Percentiles rank a stretch among this genome's conserved stretches.
These are phyloP conservation scores for Edaphochlamys debaryana DNA, from an alignment of 139 green algal species.

Conservation along the genomic window DNA sequence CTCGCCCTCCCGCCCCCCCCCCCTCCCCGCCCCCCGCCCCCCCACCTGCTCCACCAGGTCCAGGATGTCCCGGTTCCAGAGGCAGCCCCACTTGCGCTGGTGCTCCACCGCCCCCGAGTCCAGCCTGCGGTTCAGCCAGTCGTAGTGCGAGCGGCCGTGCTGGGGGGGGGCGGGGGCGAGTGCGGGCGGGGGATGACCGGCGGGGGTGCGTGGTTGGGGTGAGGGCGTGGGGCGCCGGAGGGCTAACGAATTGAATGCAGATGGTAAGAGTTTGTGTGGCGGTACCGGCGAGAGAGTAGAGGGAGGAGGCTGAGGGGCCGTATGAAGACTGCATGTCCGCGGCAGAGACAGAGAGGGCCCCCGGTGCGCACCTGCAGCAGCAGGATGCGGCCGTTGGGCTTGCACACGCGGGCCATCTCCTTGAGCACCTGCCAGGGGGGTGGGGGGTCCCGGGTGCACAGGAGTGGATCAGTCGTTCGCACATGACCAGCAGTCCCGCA, in stretches of 20 bases:
- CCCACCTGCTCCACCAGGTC: not conserved
- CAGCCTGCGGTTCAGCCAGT: conserved; percentile 51
- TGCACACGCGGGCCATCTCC: conserved; percentile 49
- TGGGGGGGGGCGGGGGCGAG: not conserved
- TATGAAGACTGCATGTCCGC: no score
- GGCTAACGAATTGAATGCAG: no score
- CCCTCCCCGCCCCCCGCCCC: no score
- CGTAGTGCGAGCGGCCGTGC: conserved; percentile 46
- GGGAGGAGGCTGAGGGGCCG: no score
- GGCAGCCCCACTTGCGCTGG: conserved; percentile 79
- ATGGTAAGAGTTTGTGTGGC: no score
- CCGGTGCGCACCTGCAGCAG: conserved; percentile 44
- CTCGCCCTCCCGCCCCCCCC: no score
- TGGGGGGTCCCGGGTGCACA: no score
- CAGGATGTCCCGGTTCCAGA: conserved; percentile 83
- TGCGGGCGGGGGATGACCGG: not conserved
- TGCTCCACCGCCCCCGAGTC: conserved; percentile 55
- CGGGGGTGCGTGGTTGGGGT: not conserved
- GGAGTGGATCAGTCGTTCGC: no score
- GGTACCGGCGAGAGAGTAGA: no score
- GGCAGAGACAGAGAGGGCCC: no score
- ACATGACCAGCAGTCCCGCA: no score
- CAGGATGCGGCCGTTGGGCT: conserved; percentile 50
- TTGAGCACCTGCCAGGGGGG: conserved; percentile 53
- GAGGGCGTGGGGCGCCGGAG: no score